Base-by-base conservation (phyloP, 306 rosid species). In the Astragalus membranaceus region DNA sequence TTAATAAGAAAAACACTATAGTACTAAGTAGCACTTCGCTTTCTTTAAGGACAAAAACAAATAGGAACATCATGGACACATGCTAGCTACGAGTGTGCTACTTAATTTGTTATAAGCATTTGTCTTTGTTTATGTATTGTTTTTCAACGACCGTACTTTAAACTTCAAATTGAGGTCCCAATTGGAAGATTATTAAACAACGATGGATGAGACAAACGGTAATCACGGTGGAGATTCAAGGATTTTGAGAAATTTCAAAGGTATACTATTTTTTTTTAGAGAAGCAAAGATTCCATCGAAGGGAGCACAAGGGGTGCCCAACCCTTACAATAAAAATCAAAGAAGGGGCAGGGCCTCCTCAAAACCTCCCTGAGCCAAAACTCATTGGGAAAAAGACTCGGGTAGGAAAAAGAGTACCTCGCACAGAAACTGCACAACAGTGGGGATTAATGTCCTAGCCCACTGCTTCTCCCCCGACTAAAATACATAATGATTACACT, bases 191-290 rank as follows among this genome's bases (percentile, higher is more conserved):
- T 32, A n/a, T 52, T 55, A 7, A 42, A 55, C 5, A 26, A 26
- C 30, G 30, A 26, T 26, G 30, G 15, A 39, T 8, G 69, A 8
- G 9, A 20, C 53, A 47, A 56, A 75, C 89, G 91, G 23, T 16
- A 81, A 87, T 87, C 91, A 35, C 86, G 96, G 91, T 58, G 37
- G 8, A 44, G 64, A 69, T 39, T 74, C 44, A 53, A 9, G 39
- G 57, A 26, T 47, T 30, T 17, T 37, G 4, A 5, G 6, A 47
- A 30, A 37, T 42, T 32, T 71, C 46, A 58, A 36, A 20, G n/a
- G n/a, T n/a, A n/a, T n/a, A n/a, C n/a, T n/a, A n/a, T n/a, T n/a
- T n/a, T n/a, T n/a, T n/a, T n/a, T n/a, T n/a, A n/a, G n/a, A n/a
- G n/a, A n/a, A n/a, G n/a, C n/a, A n/a, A n/a, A n/a, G n/a, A n/a